These are phyloP conservation scores for Pythium monospermum DNA, from an alignment of 352 stramenopile genomes.

Conservation along the genomic window DNA sequence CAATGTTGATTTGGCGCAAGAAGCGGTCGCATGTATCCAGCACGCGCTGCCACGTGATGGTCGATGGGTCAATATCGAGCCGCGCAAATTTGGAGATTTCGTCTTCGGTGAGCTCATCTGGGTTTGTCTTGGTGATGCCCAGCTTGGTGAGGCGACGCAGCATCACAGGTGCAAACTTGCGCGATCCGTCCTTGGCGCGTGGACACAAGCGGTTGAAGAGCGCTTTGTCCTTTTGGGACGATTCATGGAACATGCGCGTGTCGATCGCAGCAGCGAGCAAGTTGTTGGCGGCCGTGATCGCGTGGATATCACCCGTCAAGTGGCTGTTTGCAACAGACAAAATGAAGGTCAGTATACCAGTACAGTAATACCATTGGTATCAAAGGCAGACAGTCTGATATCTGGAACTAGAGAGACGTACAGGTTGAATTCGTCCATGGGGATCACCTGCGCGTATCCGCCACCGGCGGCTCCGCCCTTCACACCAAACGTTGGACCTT, in stretches of 20 bases:
- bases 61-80: constrained; percentile 94
- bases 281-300: constrained; percentile 98
- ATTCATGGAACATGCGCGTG: constrained; percentile 98
- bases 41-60: constrained; percentile 93
- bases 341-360: not conserved
- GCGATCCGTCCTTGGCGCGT: constrained; percentile 71
- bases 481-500: constrained; percentile 98
- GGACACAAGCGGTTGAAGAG: constrained; percentile 85
- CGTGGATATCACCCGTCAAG: constrained; percentile 98
- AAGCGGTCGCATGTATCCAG: constrained; percentile 97
- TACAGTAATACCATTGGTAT: no score
- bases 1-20: constrained; percentile 89
- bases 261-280: constrained; percentile 97
- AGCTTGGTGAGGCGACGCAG: constrained; percentile 93
- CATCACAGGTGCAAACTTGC: constrained; percentile 91
- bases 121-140: constrained; percentile 89
- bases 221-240: constrained; percentile 69
- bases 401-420: constrained; percentile 20
- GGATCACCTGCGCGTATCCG: constrained; percentile 93
- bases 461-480: constrained; percentile 88
- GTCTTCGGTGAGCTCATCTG: constrained; percentile 92
- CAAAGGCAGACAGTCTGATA: not conserved
- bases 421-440: constrained; percentile 99
- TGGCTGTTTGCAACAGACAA: constrained; percentile 45
- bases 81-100: constrained; percentile 91